A percentile compares a stretch with the other conserved stretches of the same genome.
phyloP scores from a whole-genome alignment of 768 basidiomycete species.

The Boletus rex-veris region DNA sequence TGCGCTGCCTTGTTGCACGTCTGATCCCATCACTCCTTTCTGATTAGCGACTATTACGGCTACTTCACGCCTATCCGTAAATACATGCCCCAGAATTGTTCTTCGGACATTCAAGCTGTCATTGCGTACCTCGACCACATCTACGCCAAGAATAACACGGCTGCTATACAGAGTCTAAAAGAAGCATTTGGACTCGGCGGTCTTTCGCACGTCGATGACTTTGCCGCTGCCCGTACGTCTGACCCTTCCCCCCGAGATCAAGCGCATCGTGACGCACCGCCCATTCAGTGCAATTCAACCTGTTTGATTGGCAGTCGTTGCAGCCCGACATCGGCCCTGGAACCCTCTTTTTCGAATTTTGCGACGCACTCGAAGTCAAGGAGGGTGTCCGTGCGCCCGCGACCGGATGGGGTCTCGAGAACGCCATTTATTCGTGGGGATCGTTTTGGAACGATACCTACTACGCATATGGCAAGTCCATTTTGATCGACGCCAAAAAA shows the following conservation, averaged over 20 bases:
- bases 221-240: conserved; percentile 50
- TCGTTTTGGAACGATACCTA: conserved; percentile 53
- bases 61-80: conserved; percentile 72
- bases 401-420: conserved; percentile 57
- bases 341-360: conserved; percentile 37
- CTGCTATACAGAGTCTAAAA: conserved; percentile 53
- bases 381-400: conserved; percentile 41
- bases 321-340: conserved; percentile 48
- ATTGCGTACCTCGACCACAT: conserved; percentile 59
- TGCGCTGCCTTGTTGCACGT: not conserved
- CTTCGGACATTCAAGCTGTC: conserved; percentile 64
- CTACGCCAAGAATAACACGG: conserved; percentile 42
- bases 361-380: conserved; percentile 39
- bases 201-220: conserved; percentile 63
- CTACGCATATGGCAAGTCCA: conserved; percentile 41
- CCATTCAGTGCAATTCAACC: conserved; percentile 46
- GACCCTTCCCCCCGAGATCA: not conserved
- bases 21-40: not conserved
- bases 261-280: conserved; percentile 19
- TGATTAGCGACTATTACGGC: conserved; percentile 27
- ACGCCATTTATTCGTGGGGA: conserved; percentile 61
- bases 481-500: not conserved
- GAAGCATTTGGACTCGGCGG: conserved; percentile 54
- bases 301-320: conserved; percentile 65
- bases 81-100: conserved; percentile 71